Percentiles rank a stretch among this genome's conserved stretches.
phyloP scores from a whole-genome alignment of 139 green algal genomes.

The Asterochloris erici region DNA sequence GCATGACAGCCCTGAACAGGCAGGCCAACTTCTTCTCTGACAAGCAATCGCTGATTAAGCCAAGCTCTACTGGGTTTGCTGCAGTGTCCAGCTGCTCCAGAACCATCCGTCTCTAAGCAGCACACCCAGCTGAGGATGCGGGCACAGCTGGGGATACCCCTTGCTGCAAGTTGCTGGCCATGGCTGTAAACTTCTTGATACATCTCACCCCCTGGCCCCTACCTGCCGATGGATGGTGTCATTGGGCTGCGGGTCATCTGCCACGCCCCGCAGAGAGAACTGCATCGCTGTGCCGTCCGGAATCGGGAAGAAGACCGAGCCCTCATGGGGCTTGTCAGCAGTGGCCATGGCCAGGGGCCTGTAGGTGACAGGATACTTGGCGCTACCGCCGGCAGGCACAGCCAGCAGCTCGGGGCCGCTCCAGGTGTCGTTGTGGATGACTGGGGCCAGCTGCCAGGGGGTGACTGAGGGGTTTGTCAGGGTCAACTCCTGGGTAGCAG shows the following conservation, averaged over 20 bases:
- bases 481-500: conserved; percentile 40
- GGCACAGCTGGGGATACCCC: too few relatives aligned
- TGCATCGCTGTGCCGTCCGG: conserved; percentile 71
- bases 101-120: too few relatives aligned
- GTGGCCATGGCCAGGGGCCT: conserved; percentile 62
- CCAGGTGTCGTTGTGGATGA: conserved; percentile 67
- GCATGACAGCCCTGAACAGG: too few relatives aligned
- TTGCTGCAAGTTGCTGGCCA: too few relatives aligned
- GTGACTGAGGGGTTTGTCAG: conserved; percentile 51
- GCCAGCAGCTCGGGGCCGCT: conserved; percentile 56
- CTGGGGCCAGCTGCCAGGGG: conserved; percentile 62
- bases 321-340: conserved; percentile 50
- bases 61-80: too few relatives aligned
- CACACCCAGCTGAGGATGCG: too few relatives aligned
- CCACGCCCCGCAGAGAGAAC: conserved; percentile 53
- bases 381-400: conserved; percentile 41
- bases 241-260: conserved; percentile 41
- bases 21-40: too few relatives aligned
- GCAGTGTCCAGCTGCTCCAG: too few relatives aligned
- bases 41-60: too few relatives aligned
- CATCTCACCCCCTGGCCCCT: background rate
- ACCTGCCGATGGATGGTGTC: conserved; percentile 37
- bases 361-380: conserved; percentile 67
- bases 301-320: conserved; percentile 77
- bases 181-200: background rate